Conservation (phyloP, 2,329 filamentous ascomycete genomes). For the Botrytis paeoniae region DNA sequence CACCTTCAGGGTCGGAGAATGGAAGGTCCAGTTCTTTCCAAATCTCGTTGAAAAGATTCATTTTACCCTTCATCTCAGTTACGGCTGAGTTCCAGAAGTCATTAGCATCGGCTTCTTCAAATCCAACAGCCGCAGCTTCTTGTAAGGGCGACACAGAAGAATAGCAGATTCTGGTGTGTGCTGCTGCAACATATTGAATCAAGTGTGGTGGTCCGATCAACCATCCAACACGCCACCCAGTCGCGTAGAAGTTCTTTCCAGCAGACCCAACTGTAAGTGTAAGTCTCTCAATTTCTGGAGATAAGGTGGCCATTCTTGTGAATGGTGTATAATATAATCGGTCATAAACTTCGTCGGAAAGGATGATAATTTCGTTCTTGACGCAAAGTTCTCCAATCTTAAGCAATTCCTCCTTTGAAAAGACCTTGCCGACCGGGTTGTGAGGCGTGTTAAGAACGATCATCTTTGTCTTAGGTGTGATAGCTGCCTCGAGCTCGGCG, state of each 20-base stretch:
- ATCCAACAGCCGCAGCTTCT: slow-evolving; percentile 89
- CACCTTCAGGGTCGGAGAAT: slow-evolving; percentile 76
- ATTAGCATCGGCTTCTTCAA: slow-evolving; percentile 80
- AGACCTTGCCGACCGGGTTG: slow-evolving; percentile 96
- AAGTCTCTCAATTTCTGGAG: slow-evolving; percentile 80
- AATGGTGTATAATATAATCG: slow-evolving; percentile 93
- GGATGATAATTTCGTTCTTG: slow-evolving; percentile 89
- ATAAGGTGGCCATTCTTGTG: slow-evolving; percentile 85
- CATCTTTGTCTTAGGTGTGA: slow-evolving; percentile 91
- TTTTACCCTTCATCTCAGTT: slow-evolving; percentile 83
- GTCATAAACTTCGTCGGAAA: slow-evolving; percentile 93
- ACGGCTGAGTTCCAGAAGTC: slow-evolving; percentile 87
- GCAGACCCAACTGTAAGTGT: slow-evolving; percentile 94
- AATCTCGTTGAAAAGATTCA: slow-evolving; percentile 80
- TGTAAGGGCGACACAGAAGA: slow-evolving; percentile 90
- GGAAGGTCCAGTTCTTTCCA: slow-evolving; percentile 71
- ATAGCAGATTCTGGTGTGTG: slow-evolving; percentile 96
- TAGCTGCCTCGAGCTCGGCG: slow-evolving; percentile 72
- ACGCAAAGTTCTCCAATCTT: slow-evolving; percentile 85
- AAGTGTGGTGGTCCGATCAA: slow-evolving; percentile 85
- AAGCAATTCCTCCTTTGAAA: slow-evolving; percentile 77
- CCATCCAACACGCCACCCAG: slow-evolving; percentile 94
- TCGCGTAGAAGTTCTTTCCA: slow-evolving; percentile 98
- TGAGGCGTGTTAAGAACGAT: slow-evolving; percentile 84
- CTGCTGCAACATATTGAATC: slow-evolving; percentile 86